phyloP scores from a whole-genome alignment of 129 eudicot species.

The Solidago caesia region DNA sequence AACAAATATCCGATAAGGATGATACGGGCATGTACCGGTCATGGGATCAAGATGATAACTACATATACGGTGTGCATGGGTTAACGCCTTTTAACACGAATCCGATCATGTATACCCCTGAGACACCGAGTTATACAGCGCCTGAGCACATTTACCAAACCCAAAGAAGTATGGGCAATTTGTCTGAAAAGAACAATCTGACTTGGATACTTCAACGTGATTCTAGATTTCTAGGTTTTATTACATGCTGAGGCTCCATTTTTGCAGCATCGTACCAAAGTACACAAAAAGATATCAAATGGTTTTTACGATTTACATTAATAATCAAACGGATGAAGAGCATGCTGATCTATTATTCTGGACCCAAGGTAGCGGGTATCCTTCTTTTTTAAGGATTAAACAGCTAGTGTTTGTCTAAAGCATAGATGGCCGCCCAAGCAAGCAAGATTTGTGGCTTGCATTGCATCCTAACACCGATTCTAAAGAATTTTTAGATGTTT shows the following conservation, averaged over 20 bases:
- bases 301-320: slow-evolving; percentile 43
- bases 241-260: slow-evolving; percentile 57
- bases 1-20: slow-evolving; percentile 27
- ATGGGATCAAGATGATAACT: slow-evolving; percentile 50
- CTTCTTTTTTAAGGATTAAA: slow-evolving; percentile 43
- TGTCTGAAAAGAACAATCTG: slow-evolving; percentile 20
- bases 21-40: slow-evolving; percentile 47
- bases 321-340: too few relatives aligned
- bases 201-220: slow-evolving; percentile 56
- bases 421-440: not conserved
- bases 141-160: slow-evolving; percentile 51
- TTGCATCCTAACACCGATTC: slow-evolving; percentile 30
- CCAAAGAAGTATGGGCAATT: slow-evolving; percentile 39
- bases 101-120: slow-evolving; percentile 25
- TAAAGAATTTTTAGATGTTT: slow-evolving; percentile 23
- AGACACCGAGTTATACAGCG: slow-evolving; percentile 41
- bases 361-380: slow-evolving; percentile 39
- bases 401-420: slow-evolving; percentile 27
- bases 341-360: slow-evolving; percentile 43
- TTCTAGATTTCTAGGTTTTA: slow-evolving; percentile 44
- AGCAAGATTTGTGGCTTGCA: slow-evolving; percentile 42
- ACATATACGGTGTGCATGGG: slow-evolving; percentile 46
- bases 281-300: slow-evolving; percentile 5
- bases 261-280: slow-evolving; percentile 43
- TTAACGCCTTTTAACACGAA: slow-evolving; percentile 17